A percentile compares a stretch with the other conserved stretches of the same genome.
These are phyloP conservation scores for Cyamopsis tetragonoloba DNA, from an alignment of 306 rosid species.

Conservation along the genomic window DNA sequence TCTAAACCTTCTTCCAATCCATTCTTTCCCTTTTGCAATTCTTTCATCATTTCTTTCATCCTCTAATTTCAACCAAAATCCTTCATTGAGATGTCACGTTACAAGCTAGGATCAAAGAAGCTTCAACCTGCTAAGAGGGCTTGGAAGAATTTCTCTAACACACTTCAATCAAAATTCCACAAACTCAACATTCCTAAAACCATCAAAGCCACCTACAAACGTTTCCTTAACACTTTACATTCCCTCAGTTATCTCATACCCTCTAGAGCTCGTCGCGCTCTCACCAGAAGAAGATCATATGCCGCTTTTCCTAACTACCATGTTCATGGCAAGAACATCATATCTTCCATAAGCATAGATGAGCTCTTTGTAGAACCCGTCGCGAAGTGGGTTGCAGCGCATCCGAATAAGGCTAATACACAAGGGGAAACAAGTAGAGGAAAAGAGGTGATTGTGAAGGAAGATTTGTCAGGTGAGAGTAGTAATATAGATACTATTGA, in stretches of 20 bases:
- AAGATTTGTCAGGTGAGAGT: slow-evolving; percentile 5
- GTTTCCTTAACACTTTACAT: slow-evolving; percentile 30
- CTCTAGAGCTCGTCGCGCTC: slow-evolving; percentile 36
- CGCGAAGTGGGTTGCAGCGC: no score
- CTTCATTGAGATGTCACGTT: slow-evolving; percentile 38
- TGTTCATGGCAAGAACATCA: slow-evolving; percentile 15
- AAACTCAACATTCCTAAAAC: slow-evolving; percentile 38
- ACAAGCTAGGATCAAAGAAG: slow-evolving; percentile 45
- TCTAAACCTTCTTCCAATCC: background rate
- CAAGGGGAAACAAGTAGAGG: slow-evolving; percentile 36
- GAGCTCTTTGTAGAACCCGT: slow-evolving; percentile 46
- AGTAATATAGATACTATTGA: slow-evolving; percentile 21
- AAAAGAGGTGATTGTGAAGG: slow-evolving; percentile 14
- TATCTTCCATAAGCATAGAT: slow-evolving; percentile 49
- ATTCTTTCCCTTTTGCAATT: background rate
- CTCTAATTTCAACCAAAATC: slow-evolving; percentile 6
- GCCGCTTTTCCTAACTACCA: slow-evolving; percentile 23
- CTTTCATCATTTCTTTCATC: slow-evolving; percentile 10
- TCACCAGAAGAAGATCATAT: slow-evolving; percentile 21
- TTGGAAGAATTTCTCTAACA: slow-evolving; percentile 50
- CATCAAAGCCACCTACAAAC: slow-evolving; percentile 36
- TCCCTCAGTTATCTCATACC: slow-evolving; percentile 32
- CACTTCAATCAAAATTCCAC: slow-evolving; percentile 38
- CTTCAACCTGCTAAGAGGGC: slow-evolving; percentile 52
- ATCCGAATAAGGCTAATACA: background rate